These are phyloP conservation scores for Camellia oleifera DNA, from an alignment of 179 eudicot species.

Conservation along the genomic window DNA sequence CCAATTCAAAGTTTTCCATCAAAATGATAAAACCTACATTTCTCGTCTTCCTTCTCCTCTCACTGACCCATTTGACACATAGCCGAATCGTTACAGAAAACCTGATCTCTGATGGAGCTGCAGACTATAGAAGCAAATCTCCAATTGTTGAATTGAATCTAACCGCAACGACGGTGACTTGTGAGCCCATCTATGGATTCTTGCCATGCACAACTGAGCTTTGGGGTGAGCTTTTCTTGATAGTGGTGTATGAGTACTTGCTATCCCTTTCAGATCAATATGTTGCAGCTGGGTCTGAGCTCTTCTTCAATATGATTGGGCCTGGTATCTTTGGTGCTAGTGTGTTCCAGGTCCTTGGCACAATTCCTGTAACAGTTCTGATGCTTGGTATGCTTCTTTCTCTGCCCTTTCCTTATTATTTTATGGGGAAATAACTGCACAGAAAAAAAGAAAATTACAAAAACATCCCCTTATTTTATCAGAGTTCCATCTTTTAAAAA, in stretches of 20 bases:
- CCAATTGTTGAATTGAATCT: constrained; percentile 1
- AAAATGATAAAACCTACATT: background rate
- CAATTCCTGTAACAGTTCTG: constrained; percentile 25
- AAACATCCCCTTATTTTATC: no score
- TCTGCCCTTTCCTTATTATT: background rate
- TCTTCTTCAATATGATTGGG: constrained; percentile 26
- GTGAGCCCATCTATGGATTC: constrained; percentile 34
- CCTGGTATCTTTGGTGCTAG: constrained; percentile 41
- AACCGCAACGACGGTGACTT: constrained; percentile 18
- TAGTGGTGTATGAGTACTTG: constrained; percentile 30
- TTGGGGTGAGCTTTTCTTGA: constrained; percentile 30
- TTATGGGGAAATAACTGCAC: no score
- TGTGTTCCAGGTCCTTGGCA: constrained; percentile 36
- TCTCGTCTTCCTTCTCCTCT: background rate
- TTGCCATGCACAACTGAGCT: constrained; percentile 35
- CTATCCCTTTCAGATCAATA: constrained; percentile 23
- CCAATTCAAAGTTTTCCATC: background rate
- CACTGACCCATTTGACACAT: background rate
- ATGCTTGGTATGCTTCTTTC: constrained; percentile 28
- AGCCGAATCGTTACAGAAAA: background rate
- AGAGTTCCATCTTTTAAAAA: no score
- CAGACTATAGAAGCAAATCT: background rate
- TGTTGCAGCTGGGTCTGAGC: constrained; percentile 27
- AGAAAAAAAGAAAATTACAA: no score
- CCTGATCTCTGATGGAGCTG: background rate